Base-by-base conservation (phyloP, 371 early-diverging fungal species). In the Mucor indicus region DNA sequence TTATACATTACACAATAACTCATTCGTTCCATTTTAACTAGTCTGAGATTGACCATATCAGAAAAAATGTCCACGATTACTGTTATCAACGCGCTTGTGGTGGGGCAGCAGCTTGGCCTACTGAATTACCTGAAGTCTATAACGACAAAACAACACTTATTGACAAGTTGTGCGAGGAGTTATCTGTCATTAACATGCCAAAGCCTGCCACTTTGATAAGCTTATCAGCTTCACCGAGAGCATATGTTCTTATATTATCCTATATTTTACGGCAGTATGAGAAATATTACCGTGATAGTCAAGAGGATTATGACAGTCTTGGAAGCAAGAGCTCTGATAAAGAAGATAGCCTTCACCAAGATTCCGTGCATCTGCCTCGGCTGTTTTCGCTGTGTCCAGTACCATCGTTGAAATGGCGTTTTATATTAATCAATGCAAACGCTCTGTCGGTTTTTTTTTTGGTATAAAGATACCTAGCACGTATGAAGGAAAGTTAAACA, bases 41-140 rank as follows among this genome's bases (percentile, higher is more conserved):
- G 44, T 13, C 21, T 27, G 22, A 33, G 11, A 44, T 21, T 4
- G 32, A 2, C 22, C 19, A 16, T 13, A 19, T 44, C 5, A 30
- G 19, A 47, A 27, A 38, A 2, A 47, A 27, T 29, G 5, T 47
- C 3, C 38, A 47, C n/a, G 8, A 3, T 2, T 38, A 47, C 13
- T 47, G 37, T 38, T 47, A 47, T 27, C 38, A 47, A 38, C 19
- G 22, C 13, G 30, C 38, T 20, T 47, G 38, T 38, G 48, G 48
- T 22, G 38, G 48, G 5, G 19, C 48, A 19, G 38, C 38, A 25
- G n/a, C n/a, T 20, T 47, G 38, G 36, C 46, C 46, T 22, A 30
- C 35, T 23, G 15, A 46, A 17, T 25, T 35, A 30, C 24, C 35
- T 33, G 46, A 46, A 36, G 24, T n/a, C 15, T 46, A 46, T 19